Conservation (phyloP, 2,329 filamentous ascomycete species). For the Metarhizium rileyi region DNA sequence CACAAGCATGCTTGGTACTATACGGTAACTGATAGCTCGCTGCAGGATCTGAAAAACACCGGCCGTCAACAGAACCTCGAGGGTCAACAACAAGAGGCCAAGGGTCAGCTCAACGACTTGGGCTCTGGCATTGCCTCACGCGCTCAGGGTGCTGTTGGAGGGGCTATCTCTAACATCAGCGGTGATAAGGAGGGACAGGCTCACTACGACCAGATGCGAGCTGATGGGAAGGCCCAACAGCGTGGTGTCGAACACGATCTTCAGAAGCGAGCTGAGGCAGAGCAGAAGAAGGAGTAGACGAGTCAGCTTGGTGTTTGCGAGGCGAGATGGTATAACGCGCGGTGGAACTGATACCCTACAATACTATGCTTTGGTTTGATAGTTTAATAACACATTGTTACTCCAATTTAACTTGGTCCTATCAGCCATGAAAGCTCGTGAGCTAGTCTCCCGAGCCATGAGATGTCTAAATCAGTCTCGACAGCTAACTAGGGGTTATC, state of each 20-base stretch:
- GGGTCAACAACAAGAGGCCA: constrained; percentile 73
- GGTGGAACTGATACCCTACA: constrained; percentile 8
- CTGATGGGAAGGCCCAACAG: constrained; percentile 75
- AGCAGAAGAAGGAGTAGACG: constrained; percentile 6
- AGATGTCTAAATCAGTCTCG: background rate
- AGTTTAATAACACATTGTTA: background rate
- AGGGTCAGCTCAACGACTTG: constrained; percentile 70
- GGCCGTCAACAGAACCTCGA: constrained; percentile 71
- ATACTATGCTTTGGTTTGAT: background rate
- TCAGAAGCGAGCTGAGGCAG: constrained; percentile 57
- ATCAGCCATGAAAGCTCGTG: background rate
- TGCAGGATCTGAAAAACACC: constrained; percentile 55
- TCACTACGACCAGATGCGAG: constrained; percentile 60
- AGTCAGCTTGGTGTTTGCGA: background rate
- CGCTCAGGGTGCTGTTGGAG: constrained; percentile 61
- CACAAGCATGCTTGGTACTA: background rate
- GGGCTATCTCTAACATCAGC: constrained; percentile 59
- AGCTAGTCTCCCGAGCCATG: too few species aligned
- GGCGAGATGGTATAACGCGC: background rate
- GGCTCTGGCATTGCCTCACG: constrained; percentile 55
- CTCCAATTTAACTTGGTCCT: background rate
- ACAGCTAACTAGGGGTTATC: background rate
- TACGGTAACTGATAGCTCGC: constrained; percentile 3
- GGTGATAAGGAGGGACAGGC: constrained; percentile 58
- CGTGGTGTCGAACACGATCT: constrained; percentile 75